Conservation (phyloP, 1,139 yeast species). For the Lodderomyces jiufengensis region DNA sequence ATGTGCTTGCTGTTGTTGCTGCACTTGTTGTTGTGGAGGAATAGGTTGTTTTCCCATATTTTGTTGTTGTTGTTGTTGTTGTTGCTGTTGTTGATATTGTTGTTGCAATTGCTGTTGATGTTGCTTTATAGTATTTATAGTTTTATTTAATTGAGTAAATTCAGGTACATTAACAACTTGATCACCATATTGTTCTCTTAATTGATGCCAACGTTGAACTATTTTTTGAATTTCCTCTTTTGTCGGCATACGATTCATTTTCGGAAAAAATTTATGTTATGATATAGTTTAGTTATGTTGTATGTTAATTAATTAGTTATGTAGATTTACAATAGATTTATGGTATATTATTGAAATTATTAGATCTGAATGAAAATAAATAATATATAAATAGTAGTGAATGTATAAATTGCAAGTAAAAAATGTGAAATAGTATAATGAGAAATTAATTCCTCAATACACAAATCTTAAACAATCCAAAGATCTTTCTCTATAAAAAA, state of each 20-base stretch:
- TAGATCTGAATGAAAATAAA: too few species aligned
- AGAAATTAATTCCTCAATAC: too few species aligned
- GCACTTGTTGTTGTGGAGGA: slow-evolving; percentile 2
- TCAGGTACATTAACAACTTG: slow-evolving; percentile 61
- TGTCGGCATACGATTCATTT: slow-evolving; percentile 30
- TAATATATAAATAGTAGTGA: too few species aligned
- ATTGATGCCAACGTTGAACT: slow-evolving; percentile 58
- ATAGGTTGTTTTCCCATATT: slow-evolving; percentile 12
- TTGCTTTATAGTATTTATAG: slow-evolving; percentile 50
- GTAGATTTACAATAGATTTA: too few species aligned
- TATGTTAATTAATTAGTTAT: too few species aligned
- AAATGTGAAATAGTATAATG: too few species aligned
- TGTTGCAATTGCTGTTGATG: slow-evolving; percentile 23
- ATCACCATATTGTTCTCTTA: slow-evolving; percentile 61
- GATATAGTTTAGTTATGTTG: too few species aligned
- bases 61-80: slow-evolving; percentile 12
- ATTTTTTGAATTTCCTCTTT: slow-evolving; percentile 45
- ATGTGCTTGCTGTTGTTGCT: slow-evolving; percentile 11
- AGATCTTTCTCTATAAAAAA: too few species aligned
- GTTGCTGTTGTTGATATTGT: slow-evolving; percentile 16
- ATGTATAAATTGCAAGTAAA: too few species aligned
- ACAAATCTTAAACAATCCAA: slow-evolving; percentile 1
- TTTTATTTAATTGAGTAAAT: slow-evolving; percentile 54
- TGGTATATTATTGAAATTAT: too few species aligned
- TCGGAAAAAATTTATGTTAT: too few species aligned